A percentile compares a stretch with the other conserved stretches of the same genome.
phyloP scores from a whole-genome alignment of 2,329 filamentous ascomycete genomes.

The Phialophora chinensis region DNA sequence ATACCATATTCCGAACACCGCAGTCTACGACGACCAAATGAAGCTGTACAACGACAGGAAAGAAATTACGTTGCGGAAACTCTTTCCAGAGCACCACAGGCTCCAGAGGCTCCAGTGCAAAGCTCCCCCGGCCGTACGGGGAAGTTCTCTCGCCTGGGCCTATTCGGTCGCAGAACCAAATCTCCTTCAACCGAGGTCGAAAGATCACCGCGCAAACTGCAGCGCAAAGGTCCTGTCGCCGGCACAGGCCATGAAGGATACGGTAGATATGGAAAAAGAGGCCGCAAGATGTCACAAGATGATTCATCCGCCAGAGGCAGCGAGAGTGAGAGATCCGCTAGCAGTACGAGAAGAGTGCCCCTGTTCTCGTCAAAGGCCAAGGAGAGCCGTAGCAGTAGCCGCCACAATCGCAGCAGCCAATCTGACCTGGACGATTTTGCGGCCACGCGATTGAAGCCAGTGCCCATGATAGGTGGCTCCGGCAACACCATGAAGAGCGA shows the following conservation, averaged over 20 bases:
- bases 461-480: slow-evolving; percentile 55
- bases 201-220: slow-evolving; percentile 62
- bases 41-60: background rate
- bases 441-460: slow-evolving; percentile 54
- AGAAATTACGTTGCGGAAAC: background rate
- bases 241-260: slow-evolving; percentile 88
- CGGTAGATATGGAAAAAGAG: slow-evolving; percentile 54
- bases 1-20: slow-evolving; percentile 49
- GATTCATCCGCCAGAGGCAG: slow-evolving; percentile 44
- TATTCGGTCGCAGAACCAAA: slow-evolving; percentile 70
- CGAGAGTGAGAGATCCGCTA: slow-evolving; percentile 48
- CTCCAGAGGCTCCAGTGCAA: background rate
- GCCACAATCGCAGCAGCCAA: slow-evolving; percentile 42
- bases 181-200: slow-evolving; percentile 66
- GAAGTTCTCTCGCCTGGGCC: slow-evolving; percentile 70
- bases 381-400: slow-evolving; percentile 48
- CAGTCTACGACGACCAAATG: background rate
- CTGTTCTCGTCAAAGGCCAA: slow-evolving; percentile 48
- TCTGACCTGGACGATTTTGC: slow-evolving; percentile 57
- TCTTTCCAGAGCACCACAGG: slow-evolving; percentile 8
- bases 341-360: slow-evolving; percentile 46
- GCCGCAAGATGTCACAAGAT: slow-evolving; percentile 51
- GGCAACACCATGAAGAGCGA: slow-evolving; percentile 43
- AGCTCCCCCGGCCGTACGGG: slow-evolving; percentile 38
- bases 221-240: slow-evolving; percentile 81